These are phyloP conservation scores for Exophiala calicioides DNA, from an alignment of 2,329 filamentous ascomycete species.

Conservation along the genomic window DNA sequence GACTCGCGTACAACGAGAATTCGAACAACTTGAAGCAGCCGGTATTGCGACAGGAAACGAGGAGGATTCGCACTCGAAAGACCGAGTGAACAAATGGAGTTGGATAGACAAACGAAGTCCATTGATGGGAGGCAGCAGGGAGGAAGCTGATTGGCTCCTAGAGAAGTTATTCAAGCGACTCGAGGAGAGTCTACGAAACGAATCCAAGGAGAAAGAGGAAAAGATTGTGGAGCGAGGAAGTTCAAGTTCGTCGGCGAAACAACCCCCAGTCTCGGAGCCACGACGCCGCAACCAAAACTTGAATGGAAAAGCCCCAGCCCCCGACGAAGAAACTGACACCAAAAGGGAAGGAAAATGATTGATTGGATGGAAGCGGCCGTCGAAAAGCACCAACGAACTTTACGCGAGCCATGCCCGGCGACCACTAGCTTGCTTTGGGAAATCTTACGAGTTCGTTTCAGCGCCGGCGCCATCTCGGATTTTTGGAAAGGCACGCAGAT, in stretches of 20 bases:
- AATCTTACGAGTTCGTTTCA: no score
- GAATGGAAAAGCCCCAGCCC: no score
- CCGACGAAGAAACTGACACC: no score
- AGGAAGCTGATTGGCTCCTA: slow-evolving; percentile 47
- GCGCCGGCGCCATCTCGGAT: no score
- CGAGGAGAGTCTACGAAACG: slow-evolving; percentile 38
- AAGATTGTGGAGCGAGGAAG: slow-evolving; percentile 16
- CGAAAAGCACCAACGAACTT: no score
- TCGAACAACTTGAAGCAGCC: no score
- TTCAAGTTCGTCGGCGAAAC: slow-evolving; percentile 2
- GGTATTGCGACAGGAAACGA: background rate
- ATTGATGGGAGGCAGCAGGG: slow-evolving; percentile 43
- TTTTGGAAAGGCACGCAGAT: no score
- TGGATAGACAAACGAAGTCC: slow-evolving; percentile 45
- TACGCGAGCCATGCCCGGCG: no score
- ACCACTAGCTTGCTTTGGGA: no score
- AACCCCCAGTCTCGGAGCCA: background rate
- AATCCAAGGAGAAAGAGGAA: slow-evolving; percentile 14
- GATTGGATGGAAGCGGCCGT: no score
- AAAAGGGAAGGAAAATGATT: no score
- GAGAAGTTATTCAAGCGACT: slow-evolving; percentile 41
- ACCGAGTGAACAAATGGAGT: slow-evolving; percentile 39
- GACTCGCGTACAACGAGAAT: background rate
- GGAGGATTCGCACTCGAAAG: background rate
- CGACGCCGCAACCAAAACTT: no score